Percentiles rank a stretch among this genome's conserved stretches.
Evolutionary conservation across 164 flowering plant genomes (phyloP).

Genomic region (Hamamelis virginiana): DNA sequence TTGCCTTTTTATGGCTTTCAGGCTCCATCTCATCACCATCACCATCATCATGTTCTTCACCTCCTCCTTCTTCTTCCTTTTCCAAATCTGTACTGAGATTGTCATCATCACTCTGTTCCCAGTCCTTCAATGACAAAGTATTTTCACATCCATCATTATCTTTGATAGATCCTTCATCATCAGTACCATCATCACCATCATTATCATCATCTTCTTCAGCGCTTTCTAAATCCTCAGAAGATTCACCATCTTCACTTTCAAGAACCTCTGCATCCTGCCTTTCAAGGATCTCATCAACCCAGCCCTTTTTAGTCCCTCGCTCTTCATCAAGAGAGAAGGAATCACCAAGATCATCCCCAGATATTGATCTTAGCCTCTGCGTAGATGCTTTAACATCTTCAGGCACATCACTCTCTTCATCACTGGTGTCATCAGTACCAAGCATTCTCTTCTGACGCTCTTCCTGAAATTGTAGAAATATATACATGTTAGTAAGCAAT

Average conservation of each 20-base stretch:
- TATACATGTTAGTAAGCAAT: neutral
- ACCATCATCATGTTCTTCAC: neutral
- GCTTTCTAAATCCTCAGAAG: slow-evolving; percentile 50
- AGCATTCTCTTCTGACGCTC: slow-evolving; percentile 86
- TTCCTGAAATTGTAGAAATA: slow-evolving; percentile 45
- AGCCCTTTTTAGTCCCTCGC: slow-evolving; percentile 43
- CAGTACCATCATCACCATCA: slow-evolving; percentile 34
- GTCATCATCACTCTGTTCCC: slow-evolving; percentile 97
- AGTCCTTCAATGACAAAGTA: slow-evolving; percentile 56
- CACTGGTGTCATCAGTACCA: slow-evolving; percentile 62
- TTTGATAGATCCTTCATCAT: slow-evolving; percentile 25
- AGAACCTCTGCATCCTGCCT: slow-evolving; percentile 33
- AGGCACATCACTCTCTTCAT: slow-evolving; percentile 52
- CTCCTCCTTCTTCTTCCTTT: slow-evolving; percentile 31
- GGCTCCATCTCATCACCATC: slow-evolving; percentile 21
- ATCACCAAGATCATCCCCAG: slow-evolving; percentile 98
- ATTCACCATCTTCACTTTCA: slow-evolving; percentile 44
- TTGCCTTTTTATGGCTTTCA: too few species aligned
- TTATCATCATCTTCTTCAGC: slow-evolving; percentile 38
- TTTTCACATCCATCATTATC: slow-evolving; percentile 26
- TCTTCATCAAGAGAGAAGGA: slow-evolving; percentile 62
- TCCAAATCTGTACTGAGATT: slow-evolving; percentile 40
- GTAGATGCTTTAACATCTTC: slow-evolving; percentile 35
- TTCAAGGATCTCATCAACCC: slow-evolving; percentile 76
- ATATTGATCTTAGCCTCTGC: slow-evolving; percentile 42